phyloP scores from a whole-genome alignment of 2,329 filamentous ascomycete genomes.

The Aphanoascus verrucosus region DNA sequence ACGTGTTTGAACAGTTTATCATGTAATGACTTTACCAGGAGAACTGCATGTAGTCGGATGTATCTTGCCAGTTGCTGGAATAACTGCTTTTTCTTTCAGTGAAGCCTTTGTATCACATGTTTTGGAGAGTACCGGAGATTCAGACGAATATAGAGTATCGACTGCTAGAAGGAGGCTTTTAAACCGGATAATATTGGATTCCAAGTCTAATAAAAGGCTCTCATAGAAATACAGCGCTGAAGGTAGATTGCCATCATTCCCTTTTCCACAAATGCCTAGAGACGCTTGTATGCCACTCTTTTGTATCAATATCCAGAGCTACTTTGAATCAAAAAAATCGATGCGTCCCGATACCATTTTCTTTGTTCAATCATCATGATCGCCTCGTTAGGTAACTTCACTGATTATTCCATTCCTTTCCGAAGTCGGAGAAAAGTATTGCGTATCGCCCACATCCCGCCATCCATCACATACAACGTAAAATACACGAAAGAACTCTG shows the following conservation, averaged over 20 bases:
- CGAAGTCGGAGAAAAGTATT: background rate
- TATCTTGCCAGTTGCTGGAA: too few relatives aligned
- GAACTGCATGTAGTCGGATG: too few relatives aligned
- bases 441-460: background rate
- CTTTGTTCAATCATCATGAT: background rate
- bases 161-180: too few relatives aligned
- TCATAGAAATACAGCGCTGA: slow-evolving; percentile 1
- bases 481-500: background rate
- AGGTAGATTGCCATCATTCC: background rate
- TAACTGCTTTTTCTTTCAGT: too few relatives aligned
- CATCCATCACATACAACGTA: background rate
- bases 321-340: background rate
- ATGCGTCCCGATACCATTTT: background rate
- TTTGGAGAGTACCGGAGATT: too few relatives aligned
- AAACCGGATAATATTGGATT: too few relatives aligned
- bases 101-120: too few relatives aligned
- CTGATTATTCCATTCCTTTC: background rate
- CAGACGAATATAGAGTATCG: too few relatives aligned
- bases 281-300: background rate
- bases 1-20: too few relatives aligned
- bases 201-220: background rate
- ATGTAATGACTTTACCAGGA: too few relatives aligned
- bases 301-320: background rate
- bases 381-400: background rate
- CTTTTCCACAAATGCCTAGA: background rate